Percentiles rank a stretch among this genome's conserved stretches.
Evolutionary conservation across 352 stramenopile species (phyloP).

Genomic region (Phytophthora megakarya): DNA sequence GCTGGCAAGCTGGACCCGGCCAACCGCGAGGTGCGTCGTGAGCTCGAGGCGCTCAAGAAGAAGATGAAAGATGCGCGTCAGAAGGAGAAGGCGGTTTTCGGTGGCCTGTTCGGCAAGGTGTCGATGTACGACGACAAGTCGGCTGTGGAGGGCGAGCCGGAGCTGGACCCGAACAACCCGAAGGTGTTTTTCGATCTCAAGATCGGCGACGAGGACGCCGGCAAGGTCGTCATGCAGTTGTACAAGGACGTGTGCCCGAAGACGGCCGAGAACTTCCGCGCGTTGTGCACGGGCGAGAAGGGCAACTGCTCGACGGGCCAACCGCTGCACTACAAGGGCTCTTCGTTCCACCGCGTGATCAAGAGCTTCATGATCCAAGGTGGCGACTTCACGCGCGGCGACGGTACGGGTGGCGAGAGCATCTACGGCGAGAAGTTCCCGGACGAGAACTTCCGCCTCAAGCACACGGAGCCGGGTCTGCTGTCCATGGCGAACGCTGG

Average conservation of each 20-base stretch:
- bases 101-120: conserved; percentile 95
- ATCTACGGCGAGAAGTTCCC: conserved; percentile 95
- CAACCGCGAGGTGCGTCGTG: conserved; percentile 84
- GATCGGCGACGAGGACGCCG: conserved; percentile 88
- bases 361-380: conserved; percentile 95
- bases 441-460: conserved; percentile 98
- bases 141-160: conserved; percentile 59
- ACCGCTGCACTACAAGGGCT: conserved; percentile 98
- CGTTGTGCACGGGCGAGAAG: conserved; percentile 98
- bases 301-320: conserved; percentile 81
- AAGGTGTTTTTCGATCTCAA: conserved; percentile 99
- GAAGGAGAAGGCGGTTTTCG: conserved; percentile 97
- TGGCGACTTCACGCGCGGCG: conserved; percentile 95
- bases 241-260: conserved; percentile 96
- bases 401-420: conserved; percentile 95
- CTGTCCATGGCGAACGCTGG: conserved; percentile 97
- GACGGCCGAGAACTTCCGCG: conserved; percentile 98
- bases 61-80: conserved; percentile 91
- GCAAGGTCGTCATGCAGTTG: conserved; percentile 96
- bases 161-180: conserved; percentile 89
- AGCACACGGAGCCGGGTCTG: conserved; percentile 95
- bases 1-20: conserved; percentile 79
- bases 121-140: conserved; percentile 98
- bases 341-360: conserved; percentile 97
- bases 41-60: conserved; percentile 79